Evolutionary conservation across 2,329 filamentous ascomycete species (phyloP), one percentile per base, ranked within the genome.

Genomic region (Chrysosporium keratinophilum): DNA sequence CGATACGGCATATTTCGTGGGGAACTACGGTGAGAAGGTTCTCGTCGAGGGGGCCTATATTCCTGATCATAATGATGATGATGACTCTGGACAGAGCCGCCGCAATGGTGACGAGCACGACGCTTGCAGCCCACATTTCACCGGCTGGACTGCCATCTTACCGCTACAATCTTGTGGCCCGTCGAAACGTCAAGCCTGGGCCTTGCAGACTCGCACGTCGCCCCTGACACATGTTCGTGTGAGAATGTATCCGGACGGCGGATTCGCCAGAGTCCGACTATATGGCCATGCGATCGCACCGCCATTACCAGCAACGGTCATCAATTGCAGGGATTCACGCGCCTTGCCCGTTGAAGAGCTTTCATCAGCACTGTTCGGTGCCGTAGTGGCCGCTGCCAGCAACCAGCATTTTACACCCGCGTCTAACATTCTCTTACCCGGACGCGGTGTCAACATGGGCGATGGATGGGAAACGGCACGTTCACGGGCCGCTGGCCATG

Each of bases 241-340:
- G 39, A 62, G 71, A 42, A 72, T 74, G 70, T 74, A 71, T 58
- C 72, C 72, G 0, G 72, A 75, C 48, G 72, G 72, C 37, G 72
- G 72, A 0, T 71, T 75, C 56, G 70, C 70, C 3, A 59, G 72
- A 34, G 58, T 74, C 31, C 61, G 71, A 19, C 60, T 74, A 1
- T 74, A 73, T 54, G 72, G 72, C 1, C 64, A 67, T 51, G 71
- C 69, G 1, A 67, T 72, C 10, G 68, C 71, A 0, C 65, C 70
- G 1, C 55, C 65, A 6, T 54, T 61, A 3, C 50, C 59, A 5
- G 15, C 56, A 10, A 10, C 54, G 3, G 19, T 46, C 14, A 35
- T 4, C 4, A 10, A 3, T 19, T 20, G 34, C 7, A 15, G 7
- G 17, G n/a, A 47, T 17, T 15, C 28, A 11, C 15, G 23, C 47